Evolutionary conservation across 169 alveolate species (phyloP).

Genomic region (Eimeria brunetti): DNA sequence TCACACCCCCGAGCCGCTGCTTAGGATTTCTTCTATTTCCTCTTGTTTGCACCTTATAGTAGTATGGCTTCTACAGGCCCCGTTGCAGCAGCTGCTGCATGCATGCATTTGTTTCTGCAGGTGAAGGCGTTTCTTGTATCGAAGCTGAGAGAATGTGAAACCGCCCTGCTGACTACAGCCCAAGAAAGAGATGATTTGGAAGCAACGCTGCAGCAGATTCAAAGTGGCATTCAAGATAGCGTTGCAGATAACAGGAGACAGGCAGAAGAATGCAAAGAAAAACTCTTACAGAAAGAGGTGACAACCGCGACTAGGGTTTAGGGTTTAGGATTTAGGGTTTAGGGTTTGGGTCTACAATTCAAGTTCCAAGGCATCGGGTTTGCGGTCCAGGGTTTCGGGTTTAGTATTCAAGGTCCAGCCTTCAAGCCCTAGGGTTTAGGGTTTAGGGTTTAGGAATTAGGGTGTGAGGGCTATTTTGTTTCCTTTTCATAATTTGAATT

Average conservation of each 20-base stretch:
- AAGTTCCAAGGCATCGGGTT: too few species aligned
- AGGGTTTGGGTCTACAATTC: too few species aligned
- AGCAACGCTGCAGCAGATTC: constrained; percentile 62
- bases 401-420: too few species aligned
- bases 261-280: not conserved
- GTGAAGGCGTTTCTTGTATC: constrained; percentile 73
- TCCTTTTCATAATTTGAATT: not conserved
- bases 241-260: constrained; percentile 27
- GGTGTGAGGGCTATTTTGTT: not conserved
- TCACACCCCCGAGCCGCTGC: not conserved
- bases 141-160: constrained; percentile 79
- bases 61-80: too few species aligned
- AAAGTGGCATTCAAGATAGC: constrained; percentile 64
- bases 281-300: constrained; percentile 18
- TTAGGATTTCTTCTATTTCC: not conserved
- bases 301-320: not conserved
- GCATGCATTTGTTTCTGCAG: constrained; percentile 4
- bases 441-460: too few species aligned
- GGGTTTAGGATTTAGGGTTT: not conserved
- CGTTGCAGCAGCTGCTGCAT: not conserved
- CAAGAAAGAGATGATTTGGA: constrained; percentile 75
- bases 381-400: not conserved
- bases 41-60: too few species aligned
- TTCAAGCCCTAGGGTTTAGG: too few species aligned
- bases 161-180: constrained; percentile 79